A percentile compares a stretch with the other conserved stretches of the same genome.
These are phyloP conservation scores for Starmerella bombicola DNA, from an alignment of 805 yeast genomes.

Conservation along the genomic window DNA sequence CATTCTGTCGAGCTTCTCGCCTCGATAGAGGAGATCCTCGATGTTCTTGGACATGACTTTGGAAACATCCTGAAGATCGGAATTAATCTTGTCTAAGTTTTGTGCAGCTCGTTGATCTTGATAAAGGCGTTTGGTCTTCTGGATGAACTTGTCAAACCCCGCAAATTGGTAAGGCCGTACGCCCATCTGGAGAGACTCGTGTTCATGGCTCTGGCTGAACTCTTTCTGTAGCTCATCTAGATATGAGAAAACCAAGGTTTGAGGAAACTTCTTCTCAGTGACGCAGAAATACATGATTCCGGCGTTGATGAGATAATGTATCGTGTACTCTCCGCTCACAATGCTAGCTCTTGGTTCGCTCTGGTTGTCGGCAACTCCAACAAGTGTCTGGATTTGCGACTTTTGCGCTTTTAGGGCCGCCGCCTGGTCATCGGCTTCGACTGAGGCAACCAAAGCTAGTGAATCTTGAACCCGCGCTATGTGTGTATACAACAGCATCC, in stretches of 20 bases:
- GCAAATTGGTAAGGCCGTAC: constrained; percentile 88
- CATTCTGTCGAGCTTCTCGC: constrained; percentile 83
- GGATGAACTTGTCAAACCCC: constrained; percentile 55
- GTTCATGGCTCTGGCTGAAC: constrained; percentile 69
- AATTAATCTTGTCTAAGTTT: constrained; percentile 72
- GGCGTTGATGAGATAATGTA: constrained; percentile 56
- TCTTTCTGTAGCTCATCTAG: constrained; percentile 70
- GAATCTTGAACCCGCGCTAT: constrained; percentile 31
- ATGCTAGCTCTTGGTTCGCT: constrained; percentile 78
- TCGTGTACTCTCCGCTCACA: constrained; percentile 60
- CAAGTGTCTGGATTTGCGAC: constrained; percentile 66
- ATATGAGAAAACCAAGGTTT: constrained; percentile 80
- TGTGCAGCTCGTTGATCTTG: constrained; percentile 85
- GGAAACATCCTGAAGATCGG: constrained; percentile 85
- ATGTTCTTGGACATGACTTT: constrained; percentile 93
- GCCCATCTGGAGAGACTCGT: constrained; percentile 43
- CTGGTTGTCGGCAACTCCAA: constrained; percentile 60
- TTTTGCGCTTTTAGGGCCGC: constrained; percentile 59
- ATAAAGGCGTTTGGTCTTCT: constrained; percentile 77
- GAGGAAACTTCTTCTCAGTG: constrained; percentile 67
- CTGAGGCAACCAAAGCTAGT: constrained; percentile 82
- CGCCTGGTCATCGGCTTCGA: constrained; percentile 56
- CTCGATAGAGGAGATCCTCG: constrained; percentile 87
- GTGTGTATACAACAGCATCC: constrained; percentile 29
- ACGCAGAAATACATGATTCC: constrained; percentile 68